These are phyloP conservation scores for Epichloe elymi DNA, from an alignment of 2,329 filamentous ascomycete genomes.

Conservation along the genomic window DNA sequence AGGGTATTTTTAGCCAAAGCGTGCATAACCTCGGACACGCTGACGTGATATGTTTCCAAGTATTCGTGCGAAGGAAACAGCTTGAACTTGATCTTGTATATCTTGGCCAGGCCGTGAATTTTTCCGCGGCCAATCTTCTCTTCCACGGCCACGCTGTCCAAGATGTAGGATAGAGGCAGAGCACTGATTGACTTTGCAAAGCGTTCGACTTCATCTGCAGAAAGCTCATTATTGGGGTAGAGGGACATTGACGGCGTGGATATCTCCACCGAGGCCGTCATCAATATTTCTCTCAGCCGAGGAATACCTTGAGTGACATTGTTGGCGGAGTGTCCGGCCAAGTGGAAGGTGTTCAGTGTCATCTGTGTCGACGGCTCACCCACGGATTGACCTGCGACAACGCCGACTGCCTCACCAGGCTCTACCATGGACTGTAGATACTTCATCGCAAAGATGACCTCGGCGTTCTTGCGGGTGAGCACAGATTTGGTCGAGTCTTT, in stretches of 20 bases:
- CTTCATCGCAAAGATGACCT: slow-evolving; percentile 77
- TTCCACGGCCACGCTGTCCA: slow-evolving; percentile 68
- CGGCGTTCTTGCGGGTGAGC: slow-evolving; percentile 58
- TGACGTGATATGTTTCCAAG: slow-evolving; percentile 71
- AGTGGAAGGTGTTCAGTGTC: slow-evolving; percentile 99
- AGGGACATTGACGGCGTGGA: slow-evolving; percentile 87
- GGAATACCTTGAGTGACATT: slow-evolving; percentile 99
- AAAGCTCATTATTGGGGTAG: slow-evolving; percentile 59
- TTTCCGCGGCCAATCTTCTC: slow-evolving; percentile 66
- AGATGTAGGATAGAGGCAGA: slow-evolving; percentile 68
- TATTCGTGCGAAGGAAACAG: slow-evolving; percentile 84
- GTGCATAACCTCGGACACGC: slow-evolving; percentile 59
- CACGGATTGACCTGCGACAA: slow-evolving; percentile 91
- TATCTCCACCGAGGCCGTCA: slow-evolving; percentile 86
- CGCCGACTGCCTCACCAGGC: slow-evolving; percentile 90
- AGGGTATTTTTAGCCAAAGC: slow-evolving; percentile 75
- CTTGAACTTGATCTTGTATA: slow-evolving; percentile 67
- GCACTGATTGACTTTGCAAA: slow-evolving; percentile 91
- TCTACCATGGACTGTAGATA: slow-evolving; percentile 88
- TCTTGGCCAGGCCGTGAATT: slow-evolving; percentile 60
- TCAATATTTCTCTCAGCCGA: slow-evolving; percentile 90
- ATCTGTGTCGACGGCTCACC: slow-evolving; percentile 98
- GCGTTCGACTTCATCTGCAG: slow-evolving; percentile 52
- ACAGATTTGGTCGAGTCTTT: slow-evolving; percentile 23
- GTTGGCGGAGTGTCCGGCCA: slow-evolving; percentile 94